These are phyloP conservation scores for Fallopia convolvulus DNA, from an alignment of 148 eudicot genomes.

Conservation along the genomic window DNA sequence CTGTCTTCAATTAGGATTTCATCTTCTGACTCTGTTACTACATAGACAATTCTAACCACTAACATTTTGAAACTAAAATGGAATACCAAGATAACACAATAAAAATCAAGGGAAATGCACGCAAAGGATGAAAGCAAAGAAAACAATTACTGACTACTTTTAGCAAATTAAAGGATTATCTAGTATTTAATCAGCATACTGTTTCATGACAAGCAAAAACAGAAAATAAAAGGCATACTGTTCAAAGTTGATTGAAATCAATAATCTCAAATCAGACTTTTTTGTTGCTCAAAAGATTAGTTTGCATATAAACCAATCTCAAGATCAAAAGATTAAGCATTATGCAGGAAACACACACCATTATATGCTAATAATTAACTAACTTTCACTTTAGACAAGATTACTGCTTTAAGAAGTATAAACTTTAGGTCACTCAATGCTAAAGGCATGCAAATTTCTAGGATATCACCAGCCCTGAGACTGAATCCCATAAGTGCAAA, in stretches of 20 bases:
- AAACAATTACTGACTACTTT: neutral
- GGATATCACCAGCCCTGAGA: neutral
- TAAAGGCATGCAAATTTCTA: neutral
- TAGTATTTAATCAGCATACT: neutral
- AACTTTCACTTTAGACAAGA: neutral
- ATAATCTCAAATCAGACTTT: neutral
- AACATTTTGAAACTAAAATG: neutral
- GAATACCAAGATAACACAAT: neutral
- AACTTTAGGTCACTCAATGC: neutral
- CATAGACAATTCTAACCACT: neutral
- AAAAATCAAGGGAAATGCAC: constrained; percentile 2
- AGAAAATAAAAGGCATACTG: neutral
- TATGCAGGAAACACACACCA: neutral
- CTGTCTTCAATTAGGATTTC: neutral
- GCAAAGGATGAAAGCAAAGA: neutral
- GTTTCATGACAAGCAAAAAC: neutral
- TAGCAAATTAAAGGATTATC: neutral
- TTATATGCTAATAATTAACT: neutral
- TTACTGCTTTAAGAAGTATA: neutral
- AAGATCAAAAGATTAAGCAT: neutral
- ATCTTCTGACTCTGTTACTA: neutral
- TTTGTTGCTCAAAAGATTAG: neutral
- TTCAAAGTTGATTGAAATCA: neutral
- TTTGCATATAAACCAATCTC: neutral
- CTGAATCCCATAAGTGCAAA: neutral